Evolutionary conservation across 225 moss, liverwort and hornwort species (phyloP).

Genomic region (Takakia lepidozioides): DNA sequence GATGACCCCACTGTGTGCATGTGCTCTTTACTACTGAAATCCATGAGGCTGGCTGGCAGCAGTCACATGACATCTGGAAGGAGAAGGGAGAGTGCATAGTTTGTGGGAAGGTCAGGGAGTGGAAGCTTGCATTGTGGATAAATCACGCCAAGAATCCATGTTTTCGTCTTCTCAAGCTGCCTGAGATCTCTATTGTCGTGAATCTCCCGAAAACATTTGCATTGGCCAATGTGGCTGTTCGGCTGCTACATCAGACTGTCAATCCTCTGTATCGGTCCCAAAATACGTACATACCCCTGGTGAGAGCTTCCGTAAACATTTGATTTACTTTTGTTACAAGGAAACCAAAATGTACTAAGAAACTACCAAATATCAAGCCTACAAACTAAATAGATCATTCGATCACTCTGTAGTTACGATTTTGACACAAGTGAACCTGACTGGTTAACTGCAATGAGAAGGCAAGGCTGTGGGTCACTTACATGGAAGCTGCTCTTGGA

Average conservation of each 20-base stretch:
- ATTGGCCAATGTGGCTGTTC: slow-evolving; percentile 74
- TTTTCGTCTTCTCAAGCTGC: slow-evolving; percentile 70
- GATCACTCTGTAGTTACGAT: no score
- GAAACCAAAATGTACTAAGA: no score
- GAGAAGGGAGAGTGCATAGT: slow-evolving; percentile 57
- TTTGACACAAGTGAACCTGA: no score
- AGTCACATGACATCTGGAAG: slow-evolving; percentile 59
- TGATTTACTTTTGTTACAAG: no score
- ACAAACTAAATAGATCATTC: no score
- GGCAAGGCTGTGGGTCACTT: no score
- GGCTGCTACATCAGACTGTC: slow-evolving; percentile 66
- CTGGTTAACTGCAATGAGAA: no score
- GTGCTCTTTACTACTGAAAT: no score
- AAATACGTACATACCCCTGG: slow-evolving; percentile 76
- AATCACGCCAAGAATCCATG: slow-evolving; percentile 83
- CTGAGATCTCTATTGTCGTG: slow-evolving; percentile 52
- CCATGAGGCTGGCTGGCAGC: slow-evolving; percentile 37
- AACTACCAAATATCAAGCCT: no score
- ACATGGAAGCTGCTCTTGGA: no score
- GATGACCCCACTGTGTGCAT: no score
- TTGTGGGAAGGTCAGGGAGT: slow-evolving; percentile 52
- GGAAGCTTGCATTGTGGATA: slow-evolving; percentile 91
- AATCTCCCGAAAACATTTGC: slow-evolving; percentile 90
- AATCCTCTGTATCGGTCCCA: slow-evolving; percentile 61
- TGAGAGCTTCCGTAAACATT: no score